phyloP scores from a whole-genome alignment of 1,284 basidiomycete genomes.

The Flammula alnicola region DNA sequence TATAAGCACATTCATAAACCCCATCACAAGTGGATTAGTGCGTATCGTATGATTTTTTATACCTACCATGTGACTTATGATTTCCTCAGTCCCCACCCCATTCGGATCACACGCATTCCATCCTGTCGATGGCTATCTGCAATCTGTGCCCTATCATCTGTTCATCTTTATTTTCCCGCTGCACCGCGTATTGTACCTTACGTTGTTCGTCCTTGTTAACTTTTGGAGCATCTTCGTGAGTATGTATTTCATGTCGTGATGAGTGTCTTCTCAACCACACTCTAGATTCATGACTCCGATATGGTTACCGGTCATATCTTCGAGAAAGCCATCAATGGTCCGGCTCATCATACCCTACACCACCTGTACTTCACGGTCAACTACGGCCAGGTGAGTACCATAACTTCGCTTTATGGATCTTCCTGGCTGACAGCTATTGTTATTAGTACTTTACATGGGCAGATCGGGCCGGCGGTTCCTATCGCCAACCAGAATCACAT shows the following conservation, averaged over 20 bases:
- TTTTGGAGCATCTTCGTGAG: conserved; percentile 88
- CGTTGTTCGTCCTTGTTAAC: conserved; percentile 88
- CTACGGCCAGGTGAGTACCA: conserved; percentile 74
- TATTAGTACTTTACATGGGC: conserved; percentile 96
- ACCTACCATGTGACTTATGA: conserved; percentile 13
- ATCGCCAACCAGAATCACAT: conserved; percentile 82
- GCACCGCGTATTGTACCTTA: conserved; percentile 83
- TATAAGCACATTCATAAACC: conserved; percentile 96
- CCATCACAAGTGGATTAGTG: conserved; percentile 98
- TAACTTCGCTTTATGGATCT: conserved; percentile 7
- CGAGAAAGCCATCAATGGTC: conserved; percentile 94
- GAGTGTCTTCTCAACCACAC: conserved; percentile 1
- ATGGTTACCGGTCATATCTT: conserved; percentile 95
- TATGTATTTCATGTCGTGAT: conserved; percentile 18
- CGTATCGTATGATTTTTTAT: conserved; percentile 36
- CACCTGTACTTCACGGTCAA: conserved; percentile 97
- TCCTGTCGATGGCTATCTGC: conserved; percentile 91
- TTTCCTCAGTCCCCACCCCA: conserved; percentile 84
- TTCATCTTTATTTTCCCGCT: conserved; percentile 94
- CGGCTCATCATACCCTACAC: conserved; percentile 96
- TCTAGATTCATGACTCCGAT: conserved; percentile 97
- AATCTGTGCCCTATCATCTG: conserved; percentile 94
- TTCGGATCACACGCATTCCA: conserved; percentile 98
- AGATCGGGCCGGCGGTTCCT: conserved; percentile 84
- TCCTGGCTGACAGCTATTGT: conserved; percentile 25